Base-by-base conservation (phyloP, 140 eudicot species). In the Cichorium intybus region DNA sequence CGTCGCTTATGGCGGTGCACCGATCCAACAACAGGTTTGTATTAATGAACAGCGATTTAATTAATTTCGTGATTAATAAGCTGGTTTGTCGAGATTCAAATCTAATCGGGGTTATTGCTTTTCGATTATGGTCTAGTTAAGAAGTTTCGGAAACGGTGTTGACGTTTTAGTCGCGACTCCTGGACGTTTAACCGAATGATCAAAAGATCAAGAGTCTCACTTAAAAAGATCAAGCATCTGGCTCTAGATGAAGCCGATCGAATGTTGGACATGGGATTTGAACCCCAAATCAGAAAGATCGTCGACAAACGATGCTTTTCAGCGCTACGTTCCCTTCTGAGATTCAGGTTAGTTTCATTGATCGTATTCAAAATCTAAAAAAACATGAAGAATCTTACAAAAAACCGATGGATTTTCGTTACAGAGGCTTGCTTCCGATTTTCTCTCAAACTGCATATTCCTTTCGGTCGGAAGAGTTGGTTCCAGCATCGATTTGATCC, bases 181-280 rank as follows among this genome's bases (percentile, higher is more conserved):
- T 7, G 95, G 95, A 7, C 75, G 95, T 1, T 66, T 87, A 22
- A 81, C 82, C 2, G 95, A 87, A 59, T 87, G 82, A 74, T 87
- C 1, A 92, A 87, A 62, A 65, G 92, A 46, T 76, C 73, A 1
- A 84, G 43, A 50, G 62, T 87, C 49, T 84, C 95, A 6, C 82
- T 87, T 0, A 23, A 12, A 20, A 79, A 12, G 60, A 62, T 87
- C 23, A 87, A 67, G 62, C 84, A 79, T 68, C 56, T 87, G 70
- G 86, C 88, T 20, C 17, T 87, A 2, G 95, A 87, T 18, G 95
- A 87, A 52, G 95, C 95, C 6, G 95, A 87, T 47, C 71, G 95
- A 6, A 87, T 87, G 95, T 50, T 87, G 79, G 95, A 87, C 56
- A 87, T 87, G 95, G 95, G 95, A 0, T 87, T 87, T 33, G 95